Evolutionary conservation across 306 rosid species (phyloP), one percentile per base, ranked within the genome.

Genomic region (Trifolium dubium): DNA sequence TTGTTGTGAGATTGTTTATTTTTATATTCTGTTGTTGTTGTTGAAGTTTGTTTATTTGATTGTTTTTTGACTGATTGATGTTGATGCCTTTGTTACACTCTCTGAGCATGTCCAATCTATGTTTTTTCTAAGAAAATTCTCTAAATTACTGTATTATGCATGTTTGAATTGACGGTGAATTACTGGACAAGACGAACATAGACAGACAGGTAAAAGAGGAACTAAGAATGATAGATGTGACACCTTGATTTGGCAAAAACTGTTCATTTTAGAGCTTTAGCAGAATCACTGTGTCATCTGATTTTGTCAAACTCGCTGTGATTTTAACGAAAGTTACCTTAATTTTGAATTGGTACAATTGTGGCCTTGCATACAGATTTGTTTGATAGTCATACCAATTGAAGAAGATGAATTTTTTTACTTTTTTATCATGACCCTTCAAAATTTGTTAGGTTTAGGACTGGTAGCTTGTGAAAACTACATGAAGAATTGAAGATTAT

Each of bases 371-470:
- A 30, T 14, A 47, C 60, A 28, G 31, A 14, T 59, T 12, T 61
- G 56, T 32, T 32, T 46, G 53, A 19, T n/a, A 14, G 4, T 41
- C 13, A 34, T 43, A 7, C 56, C 23, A 40, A 58, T 19, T 8
- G 8, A 37, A 54, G 44, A 35, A 19, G 32, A 9, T 23, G 35
- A 0, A 2, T 11, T 66, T 59, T 8, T 59, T 40, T 34, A 18
- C 37, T 62, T 8, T 6, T 37, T 76, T 5, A 5, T 46, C 29
- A 14, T 7, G 0, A 23, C 29, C 37, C 51, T 80, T 73, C 11
- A 35, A 32, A 73, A 11, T 40, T 59, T 51, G 76, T 61, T 69
- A 11, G 14, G 50, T 37, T 17, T 43, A 67, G 59, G 71, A 73
- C 39, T 31, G 14, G 12, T 30, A 3, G 75, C n/a, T n/a, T n/a